Conservation (phyloP, 2,329 filamentous ascomycete species). For the Epicoccum sorghinum region DNA sequence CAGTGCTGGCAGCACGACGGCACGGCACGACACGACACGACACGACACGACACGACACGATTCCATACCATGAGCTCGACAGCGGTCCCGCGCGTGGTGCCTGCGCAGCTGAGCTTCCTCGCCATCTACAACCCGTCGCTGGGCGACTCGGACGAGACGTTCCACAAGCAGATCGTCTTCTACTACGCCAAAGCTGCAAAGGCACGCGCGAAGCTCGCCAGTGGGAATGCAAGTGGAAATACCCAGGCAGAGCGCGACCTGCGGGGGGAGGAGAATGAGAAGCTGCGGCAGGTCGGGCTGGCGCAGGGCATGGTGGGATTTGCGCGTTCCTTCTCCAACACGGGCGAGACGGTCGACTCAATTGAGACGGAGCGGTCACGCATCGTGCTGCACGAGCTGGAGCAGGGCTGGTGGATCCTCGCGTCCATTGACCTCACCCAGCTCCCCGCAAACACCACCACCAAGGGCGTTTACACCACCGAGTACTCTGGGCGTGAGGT, state of each 20-base stretch:
- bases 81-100: constrained; percentile 57
- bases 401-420: constrained; percentile 93
- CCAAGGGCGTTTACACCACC: constrained; percentile 45
- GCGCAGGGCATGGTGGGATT: constrained; percentile 97
- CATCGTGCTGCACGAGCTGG: constrained; percentile 84
- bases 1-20: background rate
- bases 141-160: constrained; percentile 72
- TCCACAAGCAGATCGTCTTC: constrained; percentile 88
- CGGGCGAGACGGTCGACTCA: constrained; percentile 74
- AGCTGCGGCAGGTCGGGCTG: constrained; percentile 88
- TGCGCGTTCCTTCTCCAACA: constrained; percentile 73
- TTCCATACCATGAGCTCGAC: constrained; percentile 11
- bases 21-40: too few species aligned
- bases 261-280: constrained; percentile 77
- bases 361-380: constrained; percentile 91
- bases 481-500: constrained; percentile 93
- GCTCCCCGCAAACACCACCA: constrained; percentile 59
- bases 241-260: constrained; percentile 45
- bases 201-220: constrained; percentile 35
- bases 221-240: constrained; percentile 36
- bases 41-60: too few species aligned
- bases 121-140: constrained; percentile 94
- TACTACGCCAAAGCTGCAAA: constrained; percentile 69
- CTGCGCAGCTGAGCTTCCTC: constrained; percentile 87
- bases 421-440: constrained; percentile 86